A percentile compares a stretch with the other conserved stretches of the same genome.
These are phyloP conservation scores for Pythium scleroteichum DNA, from an alignment of 352 stramenopile genomes.

Conservation along the genomic window DNA sequence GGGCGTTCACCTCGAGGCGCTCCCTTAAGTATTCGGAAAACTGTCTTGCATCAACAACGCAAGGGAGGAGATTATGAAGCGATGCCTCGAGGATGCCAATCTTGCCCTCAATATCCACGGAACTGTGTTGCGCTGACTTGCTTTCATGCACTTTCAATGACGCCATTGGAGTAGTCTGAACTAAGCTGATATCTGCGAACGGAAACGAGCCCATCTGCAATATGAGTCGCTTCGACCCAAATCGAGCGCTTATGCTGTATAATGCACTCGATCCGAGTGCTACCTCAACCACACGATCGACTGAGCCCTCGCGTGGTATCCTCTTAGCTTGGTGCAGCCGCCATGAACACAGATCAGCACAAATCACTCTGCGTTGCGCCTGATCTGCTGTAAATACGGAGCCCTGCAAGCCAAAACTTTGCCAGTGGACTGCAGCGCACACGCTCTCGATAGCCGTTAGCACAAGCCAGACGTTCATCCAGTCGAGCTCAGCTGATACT, in stretches of 20 bases:
- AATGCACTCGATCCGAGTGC: constrained; percentile 9
- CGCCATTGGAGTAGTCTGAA: constrained; percentile 1
- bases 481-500: constrained; percentile 8
- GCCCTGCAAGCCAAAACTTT: constrained; percentile 7
- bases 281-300: constrained; percentile 13
- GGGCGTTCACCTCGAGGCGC: not conserved
- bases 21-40: constrained; percentile 2
- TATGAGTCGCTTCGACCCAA: not conserved
- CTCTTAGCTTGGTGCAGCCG: constrained; percentile 9
- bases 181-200: not conserved
- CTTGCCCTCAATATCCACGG: constrained; percentile 6
- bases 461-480: constrained; percentile 7
- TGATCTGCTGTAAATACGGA: not conserved
- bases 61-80: not conserved
- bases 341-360: constrained; percentile 17
- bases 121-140: constrained; percentile 26
- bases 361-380: not conserved
- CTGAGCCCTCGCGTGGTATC: constrained; percentile 10
- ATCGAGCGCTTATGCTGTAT: not conserved
- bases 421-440: not conserved
- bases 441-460: constrained; percentile 11
- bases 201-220: constrained; percentile 11
- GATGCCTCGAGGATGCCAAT: not conserved
- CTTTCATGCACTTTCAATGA: constrained; percentile 18
- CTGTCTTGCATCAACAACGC: not conserved